Base-by-base conservation (phyloP, 2,329 filamentous ascomycete species). In the Aspergillus hiratsukae region DNA sequence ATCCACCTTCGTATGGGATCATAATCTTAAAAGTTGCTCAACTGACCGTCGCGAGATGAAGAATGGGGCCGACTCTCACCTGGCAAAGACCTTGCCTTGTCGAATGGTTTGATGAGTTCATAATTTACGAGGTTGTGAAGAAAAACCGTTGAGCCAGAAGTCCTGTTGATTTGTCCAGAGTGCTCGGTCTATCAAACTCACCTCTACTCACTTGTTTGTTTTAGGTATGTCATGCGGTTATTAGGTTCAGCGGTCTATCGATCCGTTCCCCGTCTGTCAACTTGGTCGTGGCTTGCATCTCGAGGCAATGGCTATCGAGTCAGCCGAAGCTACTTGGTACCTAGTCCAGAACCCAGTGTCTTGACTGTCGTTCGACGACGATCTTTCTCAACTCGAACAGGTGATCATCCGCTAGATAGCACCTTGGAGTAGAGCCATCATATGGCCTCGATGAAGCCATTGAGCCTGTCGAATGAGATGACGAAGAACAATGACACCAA, bases 231-330 rank as follows among this genome's bases (percentile, higher is more conserved):
- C 68, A 70, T 71, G 66, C 61, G 68, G 60, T 54, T 63, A 45
- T 64, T 69, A 70, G 61, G 67, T 69, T 72, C 64, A 66, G 67
- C 67, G 67, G 63, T 70, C 64, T 61, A 61, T 69, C 64, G 64
- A 70, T 66, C 68, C 67, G 67, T 59, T 69, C 59, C 65, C 61
- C 58, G 58, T 64, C 61, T 61, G 58, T 61, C 56, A 62, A 60
- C 60, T 65, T 51, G 56, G 56, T 53, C 56, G 54, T 60, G 54
- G 59, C 48, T 55, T 51, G 45, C 48, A 55, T 25, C 51, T 48
- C 49, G 56, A 55, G 53, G 40, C 31, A 46, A 46, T 46, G 2
- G 43, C 11, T 14, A 25, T 51, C 49, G 29, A 35, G 35, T 35
- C 48, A 35, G 17, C 14, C 5, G 31, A 37, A 37, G 14, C 31